phyloP scores from a whole-genome alignment of 257 asterid species.

The Solanum virginianum region DNA sequence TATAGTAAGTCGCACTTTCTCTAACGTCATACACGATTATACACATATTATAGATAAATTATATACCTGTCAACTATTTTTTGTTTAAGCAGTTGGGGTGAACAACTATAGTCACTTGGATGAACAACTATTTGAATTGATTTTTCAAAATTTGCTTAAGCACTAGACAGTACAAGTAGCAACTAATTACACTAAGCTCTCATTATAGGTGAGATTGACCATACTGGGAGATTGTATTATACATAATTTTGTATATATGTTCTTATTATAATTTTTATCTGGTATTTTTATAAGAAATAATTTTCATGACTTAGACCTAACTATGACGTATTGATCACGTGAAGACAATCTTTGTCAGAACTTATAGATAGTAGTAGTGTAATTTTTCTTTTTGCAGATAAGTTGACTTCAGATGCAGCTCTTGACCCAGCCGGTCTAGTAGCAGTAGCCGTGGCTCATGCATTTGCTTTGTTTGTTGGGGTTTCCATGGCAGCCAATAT shows the following conservation, averaged over 20 bases:
- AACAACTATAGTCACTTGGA: too few species aligned
- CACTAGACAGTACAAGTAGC: background rate
- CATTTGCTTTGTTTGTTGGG: conserved; percentile 61
- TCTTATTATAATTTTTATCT: too few species aligned
- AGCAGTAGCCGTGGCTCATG: conserved; percentile 72
- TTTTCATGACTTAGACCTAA: background rate
- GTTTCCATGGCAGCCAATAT: conserved; percentile 64
- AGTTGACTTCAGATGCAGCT: conserved; percentile 34
- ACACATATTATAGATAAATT: background rate
- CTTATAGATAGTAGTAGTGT: background rate
- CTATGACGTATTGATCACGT: background rate
- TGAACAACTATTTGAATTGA: background rate
- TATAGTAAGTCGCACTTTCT: conserved; percentile 24
- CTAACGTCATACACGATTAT: background rate
- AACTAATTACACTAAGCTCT: background rate
- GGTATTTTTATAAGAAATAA: background rate
- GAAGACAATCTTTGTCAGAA: background rate
- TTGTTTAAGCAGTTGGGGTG: background rate
- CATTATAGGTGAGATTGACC: background rate
- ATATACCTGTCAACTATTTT: background rate
- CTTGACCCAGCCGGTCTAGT: conserved; percentile 55
- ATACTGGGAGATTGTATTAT: background rate
- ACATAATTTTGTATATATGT: background rate
- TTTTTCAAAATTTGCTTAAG: background rate
- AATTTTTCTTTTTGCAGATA: conserved; percentile 16